Percentiles rank a stretch among this genome's conserved stretches.
These are phyloP conservation scores for Colletotrichum eremochloae DNA, from an alignment of 2,329 filamentous ascomycete species.

Conservation along the genomic window DNA sequence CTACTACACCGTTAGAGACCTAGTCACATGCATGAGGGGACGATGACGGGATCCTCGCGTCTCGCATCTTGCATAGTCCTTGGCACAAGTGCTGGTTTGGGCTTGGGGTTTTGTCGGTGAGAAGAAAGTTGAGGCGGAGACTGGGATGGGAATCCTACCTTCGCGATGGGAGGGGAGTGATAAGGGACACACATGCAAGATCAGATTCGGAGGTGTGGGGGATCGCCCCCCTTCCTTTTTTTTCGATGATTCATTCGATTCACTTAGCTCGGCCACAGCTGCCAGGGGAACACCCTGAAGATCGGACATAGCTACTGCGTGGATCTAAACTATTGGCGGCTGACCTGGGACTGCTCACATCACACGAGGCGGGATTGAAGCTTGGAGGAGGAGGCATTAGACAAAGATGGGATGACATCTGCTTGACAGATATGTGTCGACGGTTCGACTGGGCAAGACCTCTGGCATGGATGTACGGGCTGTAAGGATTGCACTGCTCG, in stretches of 20 bases:
- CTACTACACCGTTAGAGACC: background rate
- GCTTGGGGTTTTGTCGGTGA: background rate
- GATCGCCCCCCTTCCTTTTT: background rate
- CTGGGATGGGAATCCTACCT: background rate
- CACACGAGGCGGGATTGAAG: background rate
- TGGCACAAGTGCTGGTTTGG: background rate
- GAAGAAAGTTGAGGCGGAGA: background rate
- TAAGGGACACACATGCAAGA: conserved; percentile 6
- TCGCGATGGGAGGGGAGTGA: background rate
- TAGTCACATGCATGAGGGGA: conserved; percentile 6
- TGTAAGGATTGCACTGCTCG: background rate
- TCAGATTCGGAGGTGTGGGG: background rate
- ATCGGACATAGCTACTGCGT: conserved; percentile 16
- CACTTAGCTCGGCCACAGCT: background rate
- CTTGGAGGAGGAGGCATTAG: background rate
- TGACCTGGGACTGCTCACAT: background rate
- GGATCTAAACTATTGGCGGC: conserved; percentile 6
- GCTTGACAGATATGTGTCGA: conserved; percentile 12
- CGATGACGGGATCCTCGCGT: conserved; percentile 18
- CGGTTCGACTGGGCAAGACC: background rate
- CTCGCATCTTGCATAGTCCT: background rate
- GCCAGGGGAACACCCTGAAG: conserved; percentile 1
- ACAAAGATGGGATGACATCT: background rate
- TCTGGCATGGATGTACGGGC: background rate
- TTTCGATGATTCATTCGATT: background rate